These are phyloP conservation scores for Tetragonia tetragonoides DNA, from an alignment of 148 eudicot genomes.

Conservation along the genomic window DNA sequence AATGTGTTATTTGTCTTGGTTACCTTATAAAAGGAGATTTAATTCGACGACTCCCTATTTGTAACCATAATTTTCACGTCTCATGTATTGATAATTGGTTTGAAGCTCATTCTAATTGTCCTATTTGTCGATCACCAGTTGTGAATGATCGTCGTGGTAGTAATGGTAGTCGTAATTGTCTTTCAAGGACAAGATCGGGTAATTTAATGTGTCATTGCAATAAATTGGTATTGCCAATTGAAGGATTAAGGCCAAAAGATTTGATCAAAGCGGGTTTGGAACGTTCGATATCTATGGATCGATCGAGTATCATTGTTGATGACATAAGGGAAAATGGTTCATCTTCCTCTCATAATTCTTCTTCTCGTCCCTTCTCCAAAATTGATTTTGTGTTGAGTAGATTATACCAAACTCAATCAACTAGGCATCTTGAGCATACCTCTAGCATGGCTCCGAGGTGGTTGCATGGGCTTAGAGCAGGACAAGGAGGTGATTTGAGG, in stretches of 20 bases:
- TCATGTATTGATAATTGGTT: conserved; percentile 64
- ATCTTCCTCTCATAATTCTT: neutral
- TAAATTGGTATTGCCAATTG: conserved; percentile 10
- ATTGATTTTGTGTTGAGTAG: conserved; percentile 23
- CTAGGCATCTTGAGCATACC: conserved; percentile 2
- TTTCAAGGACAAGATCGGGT: conserved; percentile 12
- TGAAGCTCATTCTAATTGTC: conserved; percentile 43
- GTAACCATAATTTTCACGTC: conserved; percentile 56
- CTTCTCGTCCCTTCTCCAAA: conserved; percentile 12
- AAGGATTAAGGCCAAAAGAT: conserved; percentile 7
- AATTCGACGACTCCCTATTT: conserved; percentile 48
- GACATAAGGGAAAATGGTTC: too few species aligned
- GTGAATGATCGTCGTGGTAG: neutral
- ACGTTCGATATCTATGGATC: conserved; percentile 13
- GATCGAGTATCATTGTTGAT: neutral
- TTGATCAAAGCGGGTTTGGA: conserved; percentile 2
- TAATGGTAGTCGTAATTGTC: neutral
- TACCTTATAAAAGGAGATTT: conserved; percentile 40
- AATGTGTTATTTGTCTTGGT: conserved; percentile 54
- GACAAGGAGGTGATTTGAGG: conserved; percentile 13
- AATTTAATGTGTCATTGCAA: neutral
- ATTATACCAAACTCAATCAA: conserved; percentile 7
- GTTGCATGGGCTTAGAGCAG: conserved; percentile 18
- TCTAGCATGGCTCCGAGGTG: conserved; percentile 28
- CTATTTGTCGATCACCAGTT: conserved; percentile 45